These are phyloP conservation scores for Sequoiadendron giganteum DNA, from an alignment of 75 land plant species.

Conservation along the genomic window DNA sequence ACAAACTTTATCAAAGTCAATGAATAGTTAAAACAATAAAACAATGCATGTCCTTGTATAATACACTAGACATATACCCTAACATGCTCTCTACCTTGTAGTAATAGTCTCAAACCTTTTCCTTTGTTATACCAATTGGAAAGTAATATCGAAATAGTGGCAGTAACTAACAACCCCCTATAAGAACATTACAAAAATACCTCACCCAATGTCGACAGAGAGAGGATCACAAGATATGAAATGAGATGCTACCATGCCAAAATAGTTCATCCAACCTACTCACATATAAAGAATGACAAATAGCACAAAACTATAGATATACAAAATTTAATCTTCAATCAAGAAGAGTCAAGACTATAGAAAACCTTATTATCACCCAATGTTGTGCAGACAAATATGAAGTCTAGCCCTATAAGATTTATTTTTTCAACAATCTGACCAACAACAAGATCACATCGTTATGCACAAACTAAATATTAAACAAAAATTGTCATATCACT, in stretches of 20 bases:
- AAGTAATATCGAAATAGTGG: neutral
- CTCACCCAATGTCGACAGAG: slow-evolving; percentile 2
- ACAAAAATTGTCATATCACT: no score
- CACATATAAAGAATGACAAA: no score
- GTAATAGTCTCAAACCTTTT: neutral
- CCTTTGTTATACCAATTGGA: neutral
- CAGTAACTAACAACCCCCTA: neutral
- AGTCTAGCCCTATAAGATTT: no score
- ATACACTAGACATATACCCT: neutral
- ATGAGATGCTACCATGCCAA: neutral
- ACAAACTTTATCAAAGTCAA: neutral
- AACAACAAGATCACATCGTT: no score
- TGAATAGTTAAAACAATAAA: neutral
- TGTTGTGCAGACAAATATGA: no score
- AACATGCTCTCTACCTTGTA: neutral
- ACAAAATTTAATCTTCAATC: no score
- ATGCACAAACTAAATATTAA: no score
- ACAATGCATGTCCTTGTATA: slow-evolving; percentile 11
- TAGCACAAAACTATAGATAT: no score
- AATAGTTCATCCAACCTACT: neutral
- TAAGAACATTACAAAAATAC: neutral
- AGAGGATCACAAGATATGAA: neutral
- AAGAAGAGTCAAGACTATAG: no score
- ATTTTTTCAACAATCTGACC: no score
- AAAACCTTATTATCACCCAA: no score